These are phyloP conservation scores for Camellia sinensis DNA, from an alignment of 148 eudicot genomes.

Conservation along the genomic window DNA sequence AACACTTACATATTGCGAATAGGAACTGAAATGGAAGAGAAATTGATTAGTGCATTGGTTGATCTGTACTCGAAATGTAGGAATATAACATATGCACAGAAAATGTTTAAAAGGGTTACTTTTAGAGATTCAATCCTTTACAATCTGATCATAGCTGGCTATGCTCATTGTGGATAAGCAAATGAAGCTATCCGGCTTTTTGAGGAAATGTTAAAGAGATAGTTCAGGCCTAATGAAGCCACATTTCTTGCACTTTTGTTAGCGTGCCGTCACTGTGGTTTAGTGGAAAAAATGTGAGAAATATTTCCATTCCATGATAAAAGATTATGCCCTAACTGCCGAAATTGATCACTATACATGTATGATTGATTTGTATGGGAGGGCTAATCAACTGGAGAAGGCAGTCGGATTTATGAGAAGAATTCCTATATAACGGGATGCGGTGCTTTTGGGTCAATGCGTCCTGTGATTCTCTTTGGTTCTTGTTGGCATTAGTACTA, in stretches of 20 bases:
- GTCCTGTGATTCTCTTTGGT: too few species aligned
- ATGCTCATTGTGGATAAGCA: constrained; percentile 71
- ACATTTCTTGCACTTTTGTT: constrained; percentile 75
- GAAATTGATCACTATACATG: constrained; percentile 77
- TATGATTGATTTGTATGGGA: constrained; percentile 17
- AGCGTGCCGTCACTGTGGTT: constrained; percentile 75
- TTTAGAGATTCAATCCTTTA: background rate
- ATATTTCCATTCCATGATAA: constrained; percentile 56
- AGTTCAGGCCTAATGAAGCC: constrained; percentile 54
- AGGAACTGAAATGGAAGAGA: constrained; percentile 44
- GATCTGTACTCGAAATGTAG: constrained; percentile 71
- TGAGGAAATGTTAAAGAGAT: constrained; percentile 47
- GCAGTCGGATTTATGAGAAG: constrained; percentile 47
- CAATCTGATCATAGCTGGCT: constrained; percentile 79
- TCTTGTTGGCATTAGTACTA: too few species aligned
- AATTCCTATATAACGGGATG: constrained; percentile 53
- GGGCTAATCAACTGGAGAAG: constrained; percentile 59
- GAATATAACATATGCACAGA: too few species aligned
- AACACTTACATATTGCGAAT: constrained; percentile 29
- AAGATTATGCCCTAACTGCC: constrained; percentile 46
- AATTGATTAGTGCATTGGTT: constrained; percentile 47
- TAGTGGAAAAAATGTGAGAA: constrained; percentile 59
- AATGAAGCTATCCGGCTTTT: constrained; percentile 53
- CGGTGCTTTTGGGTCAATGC: constrained; percentile 37
- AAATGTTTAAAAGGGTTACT: too few species aligned